Evolutionary conservation across 2,329 filamentous ascomycete genomes (phyloP).

Genomic region (Beauveria medogensis): DNA sequence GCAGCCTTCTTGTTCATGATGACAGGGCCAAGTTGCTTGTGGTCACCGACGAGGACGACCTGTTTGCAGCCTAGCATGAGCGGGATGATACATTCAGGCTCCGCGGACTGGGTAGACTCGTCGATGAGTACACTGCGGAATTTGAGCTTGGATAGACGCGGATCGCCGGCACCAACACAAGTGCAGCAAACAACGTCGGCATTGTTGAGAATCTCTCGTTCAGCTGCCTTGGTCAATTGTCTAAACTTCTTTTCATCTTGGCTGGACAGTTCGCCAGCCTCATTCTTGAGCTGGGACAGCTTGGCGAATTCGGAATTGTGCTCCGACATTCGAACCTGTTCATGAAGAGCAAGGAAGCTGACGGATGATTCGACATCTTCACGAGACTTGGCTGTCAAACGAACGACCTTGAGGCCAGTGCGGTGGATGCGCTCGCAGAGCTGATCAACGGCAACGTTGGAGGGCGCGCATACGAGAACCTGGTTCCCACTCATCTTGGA

Average conservation of each 20-base stretch:
- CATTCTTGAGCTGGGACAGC: constrained; percentile 84
- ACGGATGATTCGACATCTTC: constrained; percentile 99
- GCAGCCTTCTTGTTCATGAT: constrained; percentile 99
- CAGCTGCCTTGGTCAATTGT: constrained; percentile 84
- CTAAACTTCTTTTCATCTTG: constrained; percentile 99
- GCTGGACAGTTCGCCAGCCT: constrained; percentile 83
- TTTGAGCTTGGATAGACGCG: constrained; percentile 91
- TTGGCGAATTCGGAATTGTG: constrained; percentile 91
- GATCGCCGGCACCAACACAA: constrained; percentile 93
- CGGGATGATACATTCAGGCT: constrained; percentile 98
- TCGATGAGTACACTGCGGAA: constrained; percentile 97
- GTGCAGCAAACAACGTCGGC: constrained; percentile 99
- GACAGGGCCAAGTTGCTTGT: constrained; percentile 94
- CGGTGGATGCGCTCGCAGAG: constrained; percentile 93
- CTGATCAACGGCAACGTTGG: constrained; percentile 97
- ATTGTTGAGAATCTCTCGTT: constrained; percentile 89
- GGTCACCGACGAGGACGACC: constrained; percentile 95
- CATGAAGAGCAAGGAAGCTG: constrained; percentile 87
- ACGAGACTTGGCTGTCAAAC: constrained; percentile 95
- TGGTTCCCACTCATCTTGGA: constrained; percentile 92
- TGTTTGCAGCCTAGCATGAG: constrained; percentile 96
- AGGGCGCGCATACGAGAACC: constrained; percentile 92
- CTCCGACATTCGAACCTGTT: constrained; percentile 96
- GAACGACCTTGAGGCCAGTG: constrained; percentile 92
- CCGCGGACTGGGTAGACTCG: constrained; percentile 95